Evolutionary conservation across 2,329 filamentous ascomycete genomes (phyloP), one percentile per base, ranked within the genome.

Genomic region (Juglanconis oblonga): DNA sequence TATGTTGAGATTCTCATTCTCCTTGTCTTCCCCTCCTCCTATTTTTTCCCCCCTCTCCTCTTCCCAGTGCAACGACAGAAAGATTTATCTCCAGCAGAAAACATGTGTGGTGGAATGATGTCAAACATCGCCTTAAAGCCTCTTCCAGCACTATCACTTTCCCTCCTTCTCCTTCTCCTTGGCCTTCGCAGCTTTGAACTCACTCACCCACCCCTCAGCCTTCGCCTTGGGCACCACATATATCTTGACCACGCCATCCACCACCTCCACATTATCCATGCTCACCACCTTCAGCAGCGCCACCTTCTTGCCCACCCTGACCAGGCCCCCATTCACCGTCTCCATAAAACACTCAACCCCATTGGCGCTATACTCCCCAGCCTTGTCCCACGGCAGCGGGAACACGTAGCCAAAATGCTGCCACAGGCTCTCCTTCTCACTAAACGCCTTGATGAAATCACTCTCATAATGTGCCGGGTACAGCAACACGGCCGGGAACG

Each of bases 231-330:
- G 94, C 65, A 99, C 81, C 1, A 98, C 86, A 70, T 91, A 92
- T 35, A 99, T 86, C 70, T 81, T 87, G 31, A 98, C 84, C 64
- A 98, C 76, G 35, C 91, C 89, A 74, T 99, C 94, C 51, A 96
- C 87, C 9, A 99, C 82, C 76, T 96, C 93, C 6, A 96, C 86
- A 69, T 89, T 92, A 6, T 90, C 92, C 8, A 85, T 85, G 8
- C 80, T 80, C 64, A 98, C 74, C 35, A 94, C 83, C 77, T 92
- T 90, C 54, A 92, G 74, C 66, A 98, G 73, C 24, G 85, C 79
- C 64, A 95, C 81, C 71, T 94, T 95, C 82, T 91, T 93, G 52
- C 95, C 94, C 29, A 93, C 87, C 77, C 96, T 97, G 68, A 97
- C 85, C 68, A 99, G 73, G 0, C 93, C 92, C 0, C 92, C 92